Percentiles rank a stretch among this genome's conserved stretches.
Evolutionary conservation across 441 rosid genomes (phyloP).

Genomic region (Brassica hybrid): DNA sequence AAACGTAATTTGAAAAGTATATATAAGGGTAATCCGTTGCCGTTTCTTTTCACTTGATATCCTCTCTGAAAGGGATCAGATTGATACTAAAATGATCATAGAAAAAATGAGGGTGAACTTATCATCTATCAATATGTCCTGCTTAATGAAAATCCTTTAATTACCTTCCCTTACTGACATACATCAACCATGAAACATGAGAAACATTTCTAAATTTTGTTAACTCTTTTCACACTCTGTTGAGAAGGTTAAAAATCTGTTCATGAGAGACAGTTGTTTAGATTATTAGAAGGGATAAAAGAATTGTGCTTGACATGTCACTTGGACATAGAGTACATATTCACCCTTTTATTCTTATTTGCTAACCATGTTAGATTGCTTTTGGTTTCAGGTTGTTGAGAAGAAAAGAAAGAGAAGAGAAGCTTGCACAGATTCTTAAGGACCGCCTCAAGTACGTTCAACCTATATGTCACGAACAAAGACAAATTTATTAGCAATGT

Average conservation of each 20-base stretch:
- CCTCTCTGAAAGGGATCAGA: background rate
- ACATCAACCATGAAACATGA: no score
- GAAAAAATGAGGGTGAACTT: background rate
- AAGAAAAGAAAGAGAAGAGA: conserved; percentile 86
- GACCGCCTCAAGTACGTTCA: conserved; percentile 54
- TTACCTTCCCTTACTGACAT: no score
- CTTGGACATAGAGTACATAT: conserved; percentile 11
- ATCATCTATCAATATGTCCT: no score
- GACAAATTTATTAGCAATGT: conserved; percentile 70
- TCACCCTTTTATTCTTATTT: conserved; percentile 16
- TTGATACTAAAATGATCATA: background rate
- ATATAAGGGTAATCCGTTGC: no score
- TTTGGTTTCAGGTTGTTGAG: conserved; percentile 70
- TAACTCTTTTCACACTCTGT: background rate
- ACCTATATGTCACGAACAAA: conserved; percentile 75
- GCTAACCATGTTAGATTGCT: conserved; percentile 24
- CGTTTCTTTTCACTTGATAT: background rate
- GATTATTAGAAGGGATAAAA: background rate
- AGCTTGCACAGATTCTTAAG: conserved; percentile 73
- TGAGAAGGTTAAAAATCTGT: background rate
- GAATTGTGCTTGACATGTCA: background rate
- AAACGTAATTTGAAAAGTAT: no score
- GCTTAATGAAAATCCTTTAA: no score
- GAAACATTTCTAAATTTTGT: background rate
- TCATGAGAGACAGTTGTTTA: background rate